phyloP scores from a whole-genome alignment of 208 protist species.

The Leishmania amazonensis region DNA sequence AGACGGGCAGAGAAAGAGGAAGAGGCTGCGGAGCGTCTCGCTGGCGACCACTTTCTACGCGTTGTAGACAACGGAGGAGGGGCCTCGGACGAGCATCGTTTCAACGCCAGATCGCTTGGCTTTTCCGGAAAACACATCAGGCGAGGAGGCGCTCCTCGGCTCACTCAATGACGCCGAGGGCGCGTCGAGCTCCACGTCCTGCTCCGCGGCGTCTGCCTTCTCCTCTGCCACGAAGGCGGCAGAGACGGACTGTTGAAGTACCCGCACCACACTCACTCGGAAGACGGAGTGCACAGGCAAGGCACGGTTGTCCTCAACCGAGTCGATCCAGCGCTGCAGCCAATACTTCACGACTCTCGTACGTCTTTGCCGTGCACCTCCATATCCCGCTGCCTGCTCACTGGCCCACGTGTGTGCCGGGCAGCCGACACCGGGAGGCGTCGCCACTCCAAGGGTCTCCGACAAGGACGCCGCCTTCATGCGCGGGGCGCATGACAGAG shows the following conservation, averaged over 20 bases:
- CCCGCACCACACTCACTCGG: not conserved
- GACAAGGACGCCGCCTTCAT: not conserved
- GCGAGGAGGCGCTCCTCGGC: not conserved
- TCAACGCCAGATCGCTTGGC: conserved; percentile 6
- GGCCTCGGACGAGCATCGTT: conserved; percentile 12
- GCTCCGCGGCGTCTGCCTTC: not conserved
- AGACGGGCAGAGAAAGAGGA: not conserved
- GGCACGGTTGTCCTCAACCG: conserved; percentile 2
- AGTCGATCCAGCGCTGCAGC: conserved; percentile 21
- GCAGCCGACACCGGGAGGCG: conserved; percentile 21
- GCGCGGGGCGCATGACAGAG: not conserved
- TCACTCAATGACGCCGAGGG: not conserved
- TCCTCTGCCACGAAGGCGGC: not conserved
- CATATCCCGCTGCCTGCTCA: not conserved
- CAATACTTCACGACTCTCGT: conserved; percentile 12
- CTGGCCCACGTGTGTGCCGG: conserved; percentile 7
- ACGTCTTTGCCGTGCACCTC: not conserved
- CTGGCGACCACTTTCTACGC: not conserved
- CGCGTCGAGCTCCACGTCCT: not conserved
- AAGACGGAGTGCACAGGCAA: conserved; percentile 13
- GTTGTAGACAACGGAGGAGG: conserved; percentile 8
- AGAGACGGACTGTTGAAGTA: not conserved
- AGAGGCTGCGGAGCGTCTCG: not conserved
- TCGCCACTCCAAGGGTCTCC: not conserved
- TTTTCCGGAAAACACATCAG: not conserved